phyloP scores from a whole-genome alignment of 352 stramenopile species.

The Hyaloperonospora arabidopsidis region DNA sequence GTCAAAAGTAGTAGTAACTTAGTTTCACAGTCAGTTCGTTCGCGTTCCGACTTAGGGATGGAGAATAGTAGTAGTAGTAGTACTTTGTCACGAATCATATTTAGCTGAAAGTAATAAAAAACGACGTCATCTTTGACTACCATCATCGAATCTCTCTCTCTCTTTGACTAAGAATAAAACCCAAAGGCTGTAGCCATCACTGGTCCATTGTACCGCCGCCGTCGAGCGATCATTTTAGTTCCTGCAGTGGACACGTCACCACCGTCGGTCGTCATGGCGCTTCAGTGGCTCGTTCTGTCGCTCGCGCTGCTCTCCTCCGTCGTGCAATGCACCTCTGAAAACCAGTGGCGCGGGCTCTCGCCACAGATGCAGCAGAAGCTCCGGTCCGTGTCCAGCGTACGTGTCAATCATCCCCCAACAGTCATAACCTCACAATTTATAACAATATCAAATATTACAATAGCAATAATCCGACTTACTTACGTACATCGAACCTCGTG shows the following conservation, averaged over 20 bases:
- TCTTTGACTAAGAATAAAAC: not conserved
- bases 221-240: constrained; percentile 1
- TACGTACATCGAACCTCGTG: no score
- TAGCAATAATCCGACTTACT: no score
- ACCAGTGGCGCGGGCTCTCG: constrained; percentile 32
- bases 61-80: constrained; percentile 1
- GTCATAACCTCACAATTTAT: not conserved
- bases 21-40: no score
- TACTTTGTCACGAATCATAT: not conserved
- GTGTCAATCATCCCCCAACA: constrained; percentile 5
- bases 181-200: not conserved
- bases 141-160: no score
- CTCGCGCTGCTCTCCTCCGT: constrained; percentile 17
- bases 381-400: constrained; percentile 28
- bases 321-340: constrained; percentile 10
- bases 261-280: constrained; percentile 16
- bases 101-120: no score
- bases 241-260: constrained; percentile 23
- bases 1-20: no score
- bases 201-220: not conserved
- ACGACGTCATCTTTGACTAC: no score
- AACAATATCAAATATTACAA: no score
- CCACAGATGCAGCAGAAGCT: constrained; percentile 37
- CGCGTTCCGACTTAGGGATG: no score
- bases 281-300: constrained; percentile 11